Evolutionary conservation across 345 rosid genomes (phyloP).

Genomic region (Linum usitatissimum): DNA sequence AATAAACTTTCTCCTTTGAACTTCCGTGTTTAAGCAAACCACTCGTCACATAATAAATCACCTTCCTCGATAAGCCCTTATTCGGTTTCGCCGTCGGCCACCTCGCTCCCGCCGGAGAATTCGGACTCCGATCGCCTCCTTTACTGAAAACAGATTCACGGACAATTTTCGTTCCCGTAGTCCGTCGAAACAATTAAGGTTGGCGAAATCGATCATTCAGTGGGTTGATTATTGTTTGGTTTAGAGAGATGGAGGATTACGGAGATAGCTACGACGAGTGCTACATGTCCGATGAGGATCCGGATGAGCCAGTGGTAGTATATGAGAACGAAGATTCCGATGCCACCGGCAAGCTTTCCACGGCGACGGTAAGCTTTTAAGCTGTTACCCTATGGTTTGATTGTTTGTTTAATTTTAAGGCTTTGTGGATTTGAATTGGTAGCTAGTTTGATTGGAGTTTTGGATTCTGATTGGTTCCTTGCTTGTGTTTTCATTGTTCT

Average conservation of each 20-base stretch:
- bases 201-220: neutral
- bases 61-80: neutral
- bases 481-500: neutral
- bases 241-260: neutral
- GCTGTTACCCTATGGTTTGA: neutral
- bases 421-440: neutral
- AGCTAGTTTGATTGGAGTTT: neutral
- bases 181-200: neutral
- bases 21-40: no score
- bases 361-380: neutral
- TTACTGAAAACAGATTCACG: neutral
- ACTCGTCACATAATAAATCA: no score
- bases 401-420: neutral
- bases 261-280: slow-evolving; percentile 1
- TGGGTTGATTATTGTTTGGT: neutral
- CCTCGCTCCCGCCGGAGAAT: neutral
- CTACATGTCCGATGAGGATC: neutral
- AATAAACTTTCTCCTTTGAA: no score
- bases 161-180: neutral
- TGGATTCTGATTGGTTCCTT: neutral
- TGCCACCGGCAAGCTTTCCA: neutral
- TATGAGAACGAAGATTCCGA: neutral
- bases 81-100: neutral
- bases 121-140: neutral
- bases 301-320: neutral